Evolutionary conservation across 495 filamentous ascomycete genomes (phyloP), one percentile per base, ranked within the genome.

Genomic region (Peziza echinospora): DNA sequence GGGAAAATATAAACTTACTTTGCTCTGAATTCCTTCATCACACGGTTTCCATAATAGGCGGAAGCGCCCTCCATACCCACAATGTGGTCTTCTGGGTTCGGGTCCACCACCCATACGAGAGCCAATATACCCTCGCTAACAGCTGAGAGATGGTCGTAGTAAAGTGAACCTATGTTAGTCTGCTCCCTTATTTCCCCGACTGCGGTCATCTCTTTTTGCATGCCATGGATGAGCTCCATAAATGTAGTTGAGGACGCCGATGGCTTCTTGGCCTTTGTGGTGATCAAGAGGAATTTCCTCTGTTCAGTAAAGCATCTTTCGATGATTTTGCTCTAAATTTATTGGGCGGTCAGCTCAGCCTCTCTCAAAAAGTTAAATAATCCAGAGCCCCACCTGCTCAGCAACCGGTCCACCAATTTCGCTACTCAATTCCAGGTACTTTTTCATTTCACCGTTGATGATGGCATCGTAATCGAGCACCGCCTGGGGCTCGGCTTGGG

Each of bases 181-280:
- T 71, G 71, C 51, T 94, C 84, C 52, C 77, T 73, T 48, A 93
- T 71, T 50, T 78, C 77, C 50, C 72, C 76, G 48, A 89, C 81
- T 9, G 69, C 72, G 49, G 77, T 75, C 53, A 87, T 77, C 22
- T 76, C 76, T 51, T 73, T 72, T 60, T 87, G 81, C 51, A 93
- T 76, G 46, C 83, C 82, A 45, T 83, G 82, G 51, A 93, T 68
- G 42, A 86, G 71, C 43, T 85, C 76, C 69, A 78, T 75, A 53
- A 68, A 72, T 3, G 71, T 66, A 7, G 76, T 65, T 9, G 75
- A 73, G 19, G 70, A 69, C 37, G 75, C 70, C 45, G 83, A 79
- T 22, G 87, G 91, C 63, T 93, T 93, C 70, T 81, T 92, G 8
- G 91, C 78, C 63, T 85, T 89, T 21, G 80, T 89, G 2, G 85